These are phyloP conservation scores for Candida argentea DNA, from an alignment of 805 yeast species.

Conservation along the genomic window DNA sequence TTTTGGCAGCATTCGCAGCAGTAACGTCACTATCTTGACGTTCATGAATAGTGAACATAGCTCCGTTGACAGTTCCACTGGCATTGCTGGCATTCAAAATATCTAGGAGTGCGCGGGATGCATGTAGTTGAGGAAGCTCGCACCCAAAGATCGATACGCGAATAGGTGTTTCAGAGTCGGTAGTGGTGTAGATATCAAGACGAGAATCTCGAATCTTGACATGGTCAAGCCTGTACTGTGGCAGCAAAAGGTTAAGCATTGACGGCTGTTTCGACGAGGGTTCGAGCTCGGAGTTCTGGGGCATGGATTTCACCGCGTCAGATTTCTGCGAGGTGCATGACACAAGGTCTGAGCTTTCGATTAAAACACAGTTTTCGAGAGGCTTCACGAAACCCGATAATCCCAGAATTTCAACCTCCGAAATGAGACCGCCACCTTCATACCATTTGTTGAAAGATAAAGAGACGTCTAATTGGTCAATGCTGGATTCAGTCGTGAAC, in stretches of 20 bases:
- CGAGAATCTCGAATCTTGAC: conserved; percentile 45
- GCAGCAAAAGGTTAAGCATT: conserved; percentile 11
- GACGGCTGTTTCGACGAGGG: neutral
- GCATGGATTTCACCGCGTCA: conserved; percentile 2
- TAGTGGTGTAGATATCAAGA: conserved; percentile 25
- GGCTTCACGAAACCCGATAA: conserved; percentile 26
- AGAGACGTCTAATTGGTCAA: conserved; percentile 34
- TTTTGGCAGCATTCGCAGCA: conserved; percentile 15
- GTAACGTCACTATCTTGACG: conserved; percentile 49
- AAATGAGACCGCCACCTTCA: conserved; percentile 42
- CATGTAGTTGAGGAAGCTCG: conserved; percentile 51
- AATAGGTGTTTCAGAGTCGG: conserved; percentile 18
- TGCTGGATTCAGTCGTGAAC: conserved; percentile 14
- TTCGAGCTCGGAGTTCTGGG: conserved; percentile 9
- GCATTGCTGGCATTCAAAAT: conserved; percentile 60
- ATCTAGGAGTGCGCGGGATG: conserved; percentile 51
- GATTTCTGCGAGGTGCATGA: too few species aligned
- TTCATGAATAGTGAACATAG: conserved; percentile 69
- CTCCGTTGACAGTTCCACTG: conserved; percentile 65
- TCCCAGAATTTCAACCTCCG: conserved; percentile 40
- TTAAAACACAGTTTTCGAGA: neutral
- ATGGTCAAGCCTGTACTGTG: conserved; percentile 22
- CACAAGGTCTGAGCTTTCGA: neutral
- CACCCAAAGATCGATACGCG: conserved; percentile 54
- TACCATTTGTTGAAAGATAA: conserved; percentile 46